These are phyloP conservation scores for Aquilaria agallochum DNA, from an alignment of 441 rosid species.

Conservation along the genomic window DNA sequence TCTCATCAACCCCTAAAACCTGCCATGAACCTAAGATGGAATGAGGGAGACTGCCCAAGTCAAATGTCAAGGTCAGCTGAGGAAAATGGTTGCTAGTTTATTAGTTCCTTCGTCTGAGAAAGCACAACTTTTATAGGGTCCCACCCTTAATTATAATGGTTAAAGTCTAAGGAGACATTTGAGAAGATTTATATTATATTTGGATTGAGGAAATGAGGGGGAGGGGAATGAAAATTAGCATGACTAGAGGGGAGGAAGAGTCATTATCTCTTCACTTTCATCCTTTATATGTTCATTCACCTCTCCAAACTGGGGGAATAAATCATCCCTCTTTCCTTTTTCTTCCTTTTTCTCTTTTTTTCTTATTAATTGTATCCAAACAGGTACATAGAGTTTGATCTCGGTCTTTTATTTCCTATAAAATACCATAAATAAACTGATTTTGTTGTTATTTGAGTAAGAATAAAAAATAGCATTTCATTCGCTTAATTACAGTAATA, in stretches of 20 bases:
- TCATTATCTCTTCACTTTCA: neutral
- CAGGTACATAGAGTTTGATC: too few species aligned
- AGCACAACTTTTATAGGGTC: neutral
- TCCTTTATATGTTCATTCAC: too few species aligned
- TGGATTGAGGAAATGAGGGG: neutral
- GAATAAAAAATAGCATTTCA: too few species aligned
- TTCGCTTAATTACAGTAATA: too few species aligned
- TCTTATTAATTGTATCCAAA: too few species aligned
- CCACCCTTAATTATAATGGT: slow-evolving; percentile 8
- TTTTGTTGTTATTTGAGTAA: too few species aligned
- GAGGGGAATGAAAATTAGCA: neutral
- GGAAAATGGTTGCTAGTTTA: neutral
- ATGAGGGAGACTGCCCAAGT: too few species aligned
- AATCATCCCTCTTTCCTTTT: too few species aligned
- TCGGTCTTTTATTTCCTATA: too few species aligned
- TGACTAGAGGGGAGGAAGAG: slow-evolving; percentile 4
- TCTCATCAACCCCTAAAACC: slow-evolving; percentile 9
- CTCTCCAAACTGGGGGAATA: too few species aligned
- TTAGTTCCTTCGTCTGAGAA: neutral
- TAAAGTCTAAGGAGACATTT: neutral
- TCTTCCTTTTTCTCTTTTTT: too few species aligned
- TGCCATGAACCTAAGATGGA: slow-evolving; percentile 5
- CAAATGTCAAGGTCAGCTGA: slow-evolving; percentile 22
- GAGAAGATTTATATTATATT: neutral
- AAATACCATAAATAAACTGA: too few species aligned